Base-by-base conservation (phyloP, 352 stramenopile genomes). In the Blastocystis sp. region DNA sequence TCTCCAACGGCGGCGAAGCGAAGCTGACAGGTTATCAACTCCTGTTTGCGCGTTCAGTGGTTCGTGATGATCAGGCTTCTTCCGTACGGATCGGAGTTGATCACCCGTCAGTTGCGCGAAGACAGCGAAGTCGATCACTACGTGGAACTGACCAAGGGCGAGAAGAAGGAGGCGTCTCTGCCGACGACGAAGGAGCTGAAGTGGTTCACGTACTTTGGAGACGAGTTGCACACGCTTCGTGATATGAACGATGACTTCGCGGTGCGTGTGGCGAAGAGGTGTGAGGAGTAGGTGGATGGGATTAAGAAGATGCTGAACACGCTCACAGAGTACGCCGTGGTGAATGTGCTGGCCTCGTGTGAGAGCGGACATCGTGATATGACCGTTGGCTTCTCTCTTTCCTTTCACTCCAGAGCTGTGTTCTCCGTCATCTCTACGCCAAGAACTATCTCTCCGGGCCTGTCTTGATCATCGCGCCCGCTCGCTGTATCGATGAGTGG, bases 61-160 rank as follows among this genome's bases (percentile, higher is more conserved):
- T 4, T 57, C 3, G 14, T 76, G 24, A 48, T n/a, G 28, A 3
- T 10, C 21, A 76, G 66, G 21, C 28, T 45, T 19, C 60, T 84
- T 1, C 74, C 74, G 21, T 68, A 19, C 45, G 74, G 74, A 48
- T 14, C 42, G 1, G 74, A 84, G 28, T 17, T 84, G 24, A 34
- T 84, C 28, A 4, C 54, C 17, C 74, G 74, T 57, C 45, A 84
- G 57, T 3, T 38, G 42, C 38, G 74, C n/a, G 74, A 84, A 57
- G 74, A 68, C 24, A 45, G 66, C 38, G 52, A 84, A 28, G 45
- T 63, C 3, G 74, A 84, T n/a, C 74, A 84, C n/a, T 42, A 69
- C 24, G 60, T 84, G 42, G 54, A 61, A 10, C 40, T 84, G 40
- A 42, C 74, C 19, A 59, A 84, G 57, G 57, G 69, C 48, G 74